Evolutionary conservation across 169 alveolate genomes (phyloP), one percentile per base, ranked within the genome.

Genomic region (Plasmodium coatneyi): DNA sequence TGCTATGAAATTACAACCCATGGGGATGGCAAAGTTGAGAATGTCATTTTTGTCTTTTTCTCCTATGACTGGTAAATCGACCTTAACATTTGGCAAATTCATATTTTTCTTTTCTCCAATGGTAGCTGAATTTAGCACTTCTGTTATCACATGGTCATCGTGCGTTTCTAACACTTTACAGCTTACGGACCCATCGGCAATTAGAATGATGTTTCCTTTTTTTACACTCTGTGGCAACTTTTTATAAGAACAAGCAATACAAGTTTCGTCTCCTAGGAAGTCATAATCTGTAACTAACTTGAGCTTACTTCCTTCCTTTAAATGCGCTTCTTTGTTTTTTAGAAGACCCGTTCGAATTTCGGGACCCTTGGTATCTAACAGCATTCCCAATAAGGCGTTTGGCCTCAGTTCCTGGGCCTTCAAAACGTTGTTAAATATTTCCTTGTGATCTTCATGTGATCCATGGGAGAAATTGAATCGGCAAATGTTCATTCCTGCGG

Each of bases 291-390:
- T 98, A 56, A 98, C 97, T 41, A 99, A 98, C 87, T 96, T 98
- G 39, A 99, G 97, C 76, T 97, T 96, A 84, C 98, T 98, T 16
- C 99, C 99, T 41, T 97, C 98, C 70, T 95, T 96, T 43, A 99
- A 95, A 4, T 95, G 96, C 10, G 98, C 97, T 92, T 97, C 97
- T 95, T 97, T 95, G 46, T 98, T 99, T 95, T 97, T 97, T 70
- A 98, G 95, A 92, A 97, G 83, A 60, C 99, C 99, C 5, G 99
- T 98, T 82, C 99, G 94, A 92, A 99, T 98, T 96, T 99, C 99
- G 1, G 99, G 99, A 0, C 99, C 99, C 95, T 99, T 99, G n/a
- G 99, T 99, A 95, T 99, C 99, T 76, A 99, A 97, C 96, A 99
- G 95, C 84, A 99, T 94, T 12, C 99, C 99, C 28, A 98, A 95